A percentile compares a stretch with the other conserved stretches of the same genome.
Conservation (phyloP, 257 asterid species). For the Plantago elongata region DNA sequence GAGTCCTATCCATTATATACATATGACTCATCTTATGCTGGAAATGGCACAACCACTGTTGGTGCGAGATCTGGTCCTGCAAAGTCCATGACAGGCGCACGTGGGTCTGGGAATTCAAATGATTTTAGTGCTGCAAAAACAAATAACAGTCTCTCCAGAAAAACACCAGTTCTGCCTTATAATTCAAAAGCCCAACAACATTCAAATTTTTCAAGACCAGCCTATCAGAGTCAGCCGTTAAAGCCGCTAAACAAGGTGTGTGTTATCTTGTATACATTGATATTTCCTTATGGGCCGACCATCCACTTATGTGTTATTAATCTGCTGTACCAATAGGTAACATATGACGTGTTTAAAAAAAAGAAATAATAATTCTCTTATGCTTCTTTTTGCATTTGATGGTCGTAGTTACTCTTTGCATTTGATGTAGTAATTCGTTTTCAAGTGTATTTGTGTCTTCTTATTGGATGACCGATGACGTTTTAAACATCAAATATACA, state of each 20-base stretch:
- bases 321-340: too few species aligned
- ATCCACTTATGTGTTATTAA: background rate
- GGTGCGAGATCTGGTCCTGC: constrained; percentile 34
- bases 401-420: too few species aligned
- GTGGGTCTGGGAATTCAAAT: constrained; percentile 43
- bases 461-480: too few species aligned
- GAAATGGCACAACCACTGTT: constrained; percentile 35
- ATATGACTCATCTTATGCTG: constrained; percentile 40
- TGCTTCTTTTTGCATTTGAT: too few species aligned
- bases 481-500: too few species aligned
- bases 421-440: too few species aligned
- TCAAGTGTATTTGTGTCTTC: too few species aligned
- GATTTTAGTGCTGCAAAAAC: constrained; percentile 34
- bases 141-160: constrained; percentile 22
- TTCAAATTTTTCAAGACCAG: constrained; percentile 38
- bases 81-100: constrained; percentile 31
- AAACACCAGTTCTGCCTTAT: constrained; percentile 30
- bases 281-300: background rate
- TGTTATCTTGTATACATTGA: background rate
- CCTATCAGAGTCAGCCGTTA: constrained; percentile 43
- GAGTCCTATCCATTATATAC: constrained; percentile 47
- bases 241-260: constrained; percentile 53
- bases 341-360: too few species aligned
- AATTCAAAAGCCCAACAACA: constrained; percentile 40
- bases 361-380: too few species aligned